These are phyloP conservation scores for Neopestalotiopsis sp. DNA, from an alignment of 2,329 filamentous ascomycete genomes.

Conservation along the genomic window DNA sequence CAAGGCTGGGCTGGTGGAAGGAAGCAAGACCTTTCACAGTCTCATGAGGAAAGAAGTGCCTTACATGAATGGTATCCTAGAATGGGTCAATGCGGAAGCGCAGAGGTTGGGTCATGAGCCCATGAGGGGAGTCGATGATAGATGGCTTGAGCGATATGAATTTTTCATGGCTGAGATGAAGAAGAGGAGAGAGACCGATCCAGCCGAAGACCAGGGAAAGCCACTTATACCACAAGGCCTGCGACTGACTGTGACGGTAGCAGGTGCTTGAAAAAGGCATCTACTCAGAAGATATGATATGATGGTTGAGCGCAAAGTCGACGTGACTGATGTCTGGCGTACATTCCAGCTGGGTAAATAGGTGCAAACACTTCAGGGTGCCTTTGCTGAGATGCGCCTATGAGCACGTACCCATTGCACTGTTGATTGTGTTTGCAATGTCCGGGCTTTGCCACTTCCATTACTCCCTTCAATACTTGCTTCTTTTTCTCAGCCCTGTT, in stretches of 20 bases:
- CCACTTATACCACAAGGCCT: neutral
- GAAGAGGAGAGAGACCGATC: slow-evolving; percentile 9
- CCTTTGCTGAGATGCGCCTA: too few species aligned
- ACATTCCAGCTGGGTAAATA: too few species aligned
- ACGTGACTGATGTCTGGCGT: too few species aligned
- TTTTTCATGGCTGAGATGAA: slow-evolving; percentile 15
- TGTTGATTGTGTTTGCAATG: too few species aligned
- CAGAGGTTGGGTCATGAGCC: slow-evolving; percentile 26
- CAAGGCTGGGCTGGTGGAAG: slow-evolving; percentile 25
- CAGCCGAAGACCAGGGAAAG: neutral
- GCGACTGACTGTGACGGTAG: neutral
- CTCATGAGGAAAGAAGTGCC: slow-evolving; percentile 36
- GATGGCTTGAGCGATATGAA: slow-evolving; percentile 30
- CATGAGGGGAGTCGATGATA: slow-evolving; percentile 37
- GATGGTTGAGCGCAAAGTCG: too few species aligned
- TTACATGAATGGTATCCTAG: slow-evolving; percentile 38
- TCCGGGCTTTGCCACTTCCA: too few species aligned
- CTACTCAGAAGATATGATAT: neutral
- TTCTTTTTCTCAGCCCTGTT: too few species aligned
- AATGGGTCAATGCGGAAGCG: slow-evolving; percentile 33
- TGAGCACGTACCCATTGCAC: too few species aligned
- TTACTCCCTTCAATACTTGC: too few species aligned
- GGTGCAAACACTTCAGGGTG: too few species aligned
- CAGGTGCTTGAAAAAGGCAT: slow-evolving; percentile 2
- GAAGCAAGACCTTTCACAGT: slow-evolving; percentile 43